Evolutionary conservation across 208 protist genomes (phyloP), one percentile per base, ranked within the genome.

Genomic region (Leishmania martiniquensis): DNA sequence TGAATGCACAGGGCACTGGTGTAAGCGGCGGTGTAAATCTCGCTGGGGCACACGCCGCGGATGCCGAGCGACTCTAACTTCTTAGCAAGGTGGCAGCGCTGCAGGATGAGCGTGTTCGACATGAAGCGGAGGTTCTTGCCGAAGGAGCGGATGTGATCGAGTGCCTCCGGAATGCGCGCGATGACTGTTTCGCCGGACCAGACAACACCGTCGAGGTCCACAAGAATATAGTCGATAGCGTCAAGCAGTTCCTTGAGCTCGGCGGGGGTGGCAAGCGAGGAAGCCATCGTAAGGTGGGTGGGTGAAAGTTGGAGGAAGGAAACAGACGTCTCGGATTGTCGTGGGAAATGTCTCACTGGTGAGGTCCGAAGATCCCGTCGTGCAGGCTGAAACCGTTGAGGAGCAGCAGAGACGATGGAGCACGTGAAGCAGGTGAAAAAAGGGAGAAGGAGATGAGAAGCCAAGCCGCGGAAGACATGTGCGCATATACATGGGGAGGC

Each of bases 151-250:
- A 96, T 66, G 68, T 92, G 82, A 45, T 52, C 12, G 57, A 93
- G 78, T 29, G 87, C 85, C 63, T 93, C 72, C 0, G 89, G 89
- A 12, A 89, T 75, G 4, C 77, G 70, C 0, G 80, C 74, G 37
- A 93, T 77, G 59, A 93, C 82, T 12, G 78, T 57, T 20, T 59
- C 47, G 49, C 88, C 92, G 3, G 85, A 82, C 81, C 83, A 93
- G 45, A 96, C 65, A 7, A 96, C 88, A 52, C 89, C 92, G 62
- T 96, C 92, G 44, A 93, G 63, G 72, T 96, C 92, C 0, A 93
- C 76, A 7, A 92, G 79, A 72, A 96, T 75, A 76, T 93, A 90
- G 66, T 86, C 45, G 39, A 93, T 68, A 5, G 77, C 12, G 42
- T 77, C 54, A 4, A 57, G 63, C 47, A 74, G 39, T 42, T 74